A percentile compares a stretch with the other conserved stretches of the same genome.
Conservation (phyloP, 176 grass and related monocot genomes). For the Leersia perrieri region DNA sequence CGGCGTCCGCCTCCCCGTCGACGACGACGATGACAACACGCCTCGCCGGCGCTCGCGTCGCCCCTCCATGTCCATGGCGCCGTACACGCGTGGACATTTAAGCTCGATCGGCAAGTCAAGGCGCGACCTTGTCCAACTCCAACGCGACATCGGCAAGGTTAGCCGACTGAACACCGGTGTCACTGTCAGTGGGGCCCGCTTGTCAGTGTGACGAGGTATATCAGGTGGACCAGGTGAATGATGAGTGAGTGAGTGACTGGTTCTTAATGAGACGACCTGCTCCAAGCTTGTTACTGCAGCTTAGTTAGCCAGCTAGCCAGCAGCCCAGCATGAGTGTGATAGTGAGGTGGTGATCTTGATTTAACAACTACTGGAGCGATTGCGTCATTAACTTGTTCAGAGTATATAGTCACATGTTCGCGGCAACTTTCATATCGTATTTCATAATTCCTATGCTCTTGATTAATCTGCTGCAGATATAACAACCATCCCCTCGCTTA, state of each 20-base stretch:
- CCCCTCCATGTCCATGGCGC: slow-evolving; percentile 7
- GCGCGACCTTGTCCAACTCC: slow-evolving; percentile 20
- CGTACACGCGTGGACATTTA: neutral
- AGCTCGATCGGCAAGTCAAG: neutral
- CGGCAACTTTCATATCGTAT: neutral
- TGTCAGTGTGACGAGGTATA: neutral
- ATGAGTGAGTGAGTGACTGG: no score
- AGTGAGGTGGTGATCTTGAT: neutral
- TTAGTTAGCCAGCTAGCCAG: neutral
- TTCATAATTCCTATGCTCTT: no score
- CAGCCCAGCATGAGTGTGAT: neutral
- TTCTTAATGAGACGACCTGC: neutral
- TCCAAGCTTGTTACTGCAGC: neutral
- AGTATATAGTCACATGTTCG: neutral
- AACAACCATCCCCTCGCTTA: no score
- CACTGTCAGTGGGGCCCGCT: slow-evolving; percentile 1
- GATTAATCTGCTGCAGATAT: no score
- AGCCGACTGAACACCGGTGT: no score
- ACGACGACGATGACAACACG: slow-evolving; percentile 23
- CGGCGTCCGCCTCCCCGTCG: neutral
- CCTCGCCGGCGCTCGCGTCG: slow-evolving; percentile 29
- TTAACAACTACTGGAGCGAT: neutral
- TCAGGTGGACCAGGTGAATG: neutral
- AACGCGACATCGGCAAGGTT: neutral
- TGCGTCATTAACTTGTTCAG: neutral